Conservation (phyloP, 1,284 basidiomycete species). For the Coniferiporia weirii region DNA sequence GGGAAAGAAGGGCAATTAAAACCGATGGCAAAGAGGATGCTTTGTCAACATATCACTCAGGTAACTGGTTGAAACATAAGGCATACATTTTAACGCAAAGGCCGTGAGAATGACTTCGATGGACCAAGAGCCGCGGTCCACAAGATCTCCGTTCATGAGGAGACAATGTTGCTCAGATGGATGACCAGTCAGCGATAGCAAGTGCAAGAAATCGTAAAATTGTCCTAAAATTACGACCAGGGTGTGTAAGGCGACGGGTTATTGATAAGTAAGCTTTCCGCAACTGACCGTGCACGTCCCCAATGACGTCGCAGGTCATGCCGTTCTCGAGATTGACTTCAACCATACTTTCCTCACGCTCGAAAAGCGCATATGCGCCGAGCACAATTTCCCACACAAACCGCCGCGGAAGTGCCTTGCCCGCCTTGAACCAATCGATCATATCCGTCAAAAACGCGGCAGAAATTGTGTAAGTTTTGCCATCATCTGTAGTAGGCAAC, state of each 20-base stretch:
- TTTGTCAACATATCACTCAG: no score
- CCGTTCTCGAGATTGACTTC: constrained; percentile 75
- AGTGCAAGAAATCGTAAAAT: constrained; percentile 91
- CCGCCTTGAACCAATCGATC: constrained; percentile 91
- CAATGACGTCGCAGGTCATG: constrained; percentile 85
- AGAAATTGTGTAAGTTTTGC: constrained; percentile 53
- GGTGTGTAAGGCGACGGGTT: background rate
- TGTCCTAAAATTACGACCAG: constrained; percentile 53
- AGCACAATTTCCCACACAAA: constrained; percentile 96
- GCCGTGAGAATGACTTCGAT: constrained; percentile 94
- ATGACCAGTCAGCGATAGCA: constrained; percentile 81
- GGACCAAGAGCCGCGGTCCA: constrained; percentile 96
- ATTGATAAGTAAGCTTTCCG: background rate
- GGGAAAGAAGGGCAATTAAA: no score
- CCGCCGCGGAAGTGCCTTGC: constrained; percentile 80
- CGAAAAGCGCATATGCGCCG: constrained; percentile 75
- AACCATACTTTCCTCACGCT: constrained; percentile 79
- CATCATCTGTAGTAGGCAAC: constrained; percentile 43
- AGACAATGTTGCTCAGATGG: constrained; percentile 80
- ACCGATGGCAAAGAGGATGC: no score
- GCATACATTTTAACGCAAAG: constrained; percentile 92
- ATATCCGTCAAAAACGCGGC: constrained; percentile 79
- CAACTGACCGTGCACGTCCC: constrained; percentile 78
- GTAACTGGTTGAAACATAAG: background rate
- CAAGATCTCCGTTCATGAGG: constrained; percentile 94